Evolutionary conservation across 2,329 filamentous ascomycete species (phyloP).

Genomic region (Erysiphe pulchra): DNA sequence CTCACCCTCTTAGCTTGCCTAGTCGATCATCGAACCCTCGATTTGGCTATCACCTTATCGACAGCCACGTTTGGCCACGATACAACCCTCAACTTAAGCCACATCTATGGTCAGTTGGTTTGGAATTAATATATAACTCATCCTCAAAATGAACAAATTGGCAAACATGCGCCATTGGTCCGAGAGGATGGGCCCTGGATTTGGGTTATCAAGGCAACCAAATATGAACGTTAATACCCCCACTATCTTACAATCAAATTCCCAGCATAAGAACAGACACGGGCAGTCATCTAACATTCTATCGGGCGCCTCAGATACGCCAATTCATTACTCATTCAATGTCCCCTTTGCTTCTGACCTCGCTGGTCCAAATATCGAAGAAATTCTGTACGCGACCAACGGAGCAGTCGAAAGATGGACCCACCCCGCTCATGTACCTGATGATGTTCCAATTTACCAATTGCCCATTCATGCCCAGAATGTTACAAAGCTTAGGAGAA

Average conservation of each 20-base stretch:
- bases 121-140: background rate
- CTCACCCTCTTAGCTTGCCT: background rate
- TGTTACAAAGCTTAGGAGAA: conserved; percentile 47
- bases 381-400: conserved; percentile 77
- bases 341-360: conserved; percentile 87
- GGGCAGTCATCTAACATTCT: conserved; percentile 32
- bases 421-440: conserved; percentile 64
- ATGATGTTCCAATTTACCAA: conserved; percentile 64
- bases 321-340: conserved; percentile 88
- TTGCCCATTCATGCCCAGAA: conserved; percentile 82
- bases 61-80: background rate
- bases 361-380: conserved; percentile 74
- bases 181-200: conserved; percentile 42
- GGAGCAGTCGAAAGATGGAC: conserved; percentile 82
- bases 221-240: conserved; percentile 20
- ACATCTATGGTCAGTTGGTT: background rate
- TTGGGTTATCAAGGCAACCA: conserved; percentile 30
- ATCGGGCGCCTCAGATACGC: conserved; percentile 44
- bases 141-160: conserved; percentile 39
- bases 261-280: conserved; percentile 16
- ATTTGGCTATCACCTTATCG: background rate
- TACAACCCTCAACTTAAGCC: background rate
- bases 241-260: conserved; percentile 23
- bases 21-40: background rate
- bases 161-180: conserved; percentile 49